Evolutionary conservation across 2,329 filamentous ascomycete genomes (phyloP).

Genomic region (Xylaria sp.): DNA sequence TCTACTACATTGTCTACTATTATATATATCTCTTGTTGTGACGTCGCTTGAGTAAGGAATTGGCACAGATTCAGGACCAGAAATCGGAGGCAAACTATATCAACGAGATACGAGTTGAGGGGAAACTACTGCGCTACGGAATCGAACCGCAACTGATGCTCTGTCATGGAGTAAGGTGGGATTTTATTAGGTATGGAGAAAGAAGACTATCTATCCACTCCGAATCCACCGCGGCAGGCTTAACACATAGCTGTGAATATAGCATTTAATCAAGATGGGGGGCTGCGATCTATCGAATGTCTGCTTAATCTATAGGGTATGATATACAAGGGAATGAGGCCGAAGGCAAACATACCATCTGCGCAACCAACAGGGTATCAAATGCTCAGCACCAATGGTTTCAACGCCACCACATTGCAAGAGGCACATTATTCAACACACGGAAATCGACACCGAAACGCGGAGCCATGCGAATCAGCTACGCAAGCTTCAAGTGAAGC

Average conservation of each 20-base stretch:
- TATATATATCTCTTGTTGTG: neutral
- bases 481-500: neutral
- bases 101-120: neutral
- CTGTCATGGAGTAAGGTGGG: neutral
- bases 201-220: neutral
- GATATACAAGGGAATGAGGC: slow-evolving; percentile 14
- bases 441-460: slow-evolving; percentile 20
- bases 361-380: slow-evolving; percentile 17
- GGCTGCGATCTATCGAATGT: slow-evolving; percentile 9
- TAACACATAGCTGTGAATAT: neutral
- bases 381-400: slow-evolving; percentile 11
- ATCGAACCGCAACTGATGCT: neutral
- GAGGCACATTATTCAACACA: neutral
- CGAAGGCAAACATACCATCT: slow-evolving; percentile 7
- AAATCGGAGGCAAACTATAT: neutral
- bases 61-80: neutral
- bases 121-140: neutral
- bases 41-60: neutral
- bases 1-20: neutral
- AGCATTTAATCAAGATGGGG: neutral
- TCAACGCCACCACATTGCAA: slow-evolving; percentile 14
- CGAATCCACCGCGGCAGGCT: neutral
- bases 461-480: slow-evolving; percentile 4
- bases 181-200: neutral
- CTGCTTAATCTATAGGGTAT: slow-evolving; percentile 2